Base-by-base conservation (phyloP, 441 rosid species). In the Macaranga tanarius region DNA sequence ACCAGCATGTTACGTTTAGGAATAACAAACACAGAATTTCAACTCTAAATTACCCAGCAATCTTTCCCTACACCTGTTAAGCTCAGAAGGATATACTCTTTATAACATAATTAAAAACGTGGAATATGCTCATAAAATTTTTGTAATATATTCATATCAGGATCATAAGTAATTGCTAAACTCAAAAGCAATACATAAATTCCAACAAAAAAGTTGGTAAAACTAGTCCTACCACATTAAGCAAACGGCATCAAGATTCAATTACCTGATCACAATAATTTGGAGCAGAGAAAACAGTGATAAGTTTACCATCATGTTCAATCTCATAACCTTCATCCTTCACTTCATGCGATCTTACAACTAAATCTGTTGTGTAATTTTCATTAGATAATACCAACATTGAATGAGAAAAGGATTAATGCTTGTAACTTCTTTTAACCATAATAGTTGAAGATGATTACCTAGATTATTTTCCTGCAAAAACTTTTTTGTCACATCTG, bases 311-410 rank as follows among this genome's bases (percentile, higher is more conserved):
- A 47, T 91, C 97, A 84, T 91, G 99, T 78, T 95, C 99, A 17
- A 95, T 89, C 79, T 95, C 98, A 75, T 93, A 93, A 40, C 97
- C 99, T 87, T 95, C 99, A 45, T 93, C 98, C 86, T 95, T 95
- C 1, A 95, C 97, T 86, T 95, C 99, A 69, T 95, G 99, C 22
- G 99, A 95, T 19, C 99, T 89, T 73, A 95, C 92, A 47, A 95
- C 81, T 71, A 95, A 77, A 61, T 95, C 99, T 95, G 87, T 62
- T 72, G 50, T 15, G 8, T 61, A 23, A 71, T 48, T 73, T 73
- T 26, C 51, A 60, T 38, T 60, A 73, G 73, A 47, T 79, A 55
- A 72, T 58, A 71, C 28, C 15, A 15, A 60, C 50, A 68, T 48
- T 34, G 44, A 78, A 23, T 62, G 74, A 55, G 40, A 73, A 26